A percentile compares a stretch with the other conserved stretches of the same genome.
Conservation (phyloP, 805 yeast species). For the Priceomyces carsonii region DNA sequence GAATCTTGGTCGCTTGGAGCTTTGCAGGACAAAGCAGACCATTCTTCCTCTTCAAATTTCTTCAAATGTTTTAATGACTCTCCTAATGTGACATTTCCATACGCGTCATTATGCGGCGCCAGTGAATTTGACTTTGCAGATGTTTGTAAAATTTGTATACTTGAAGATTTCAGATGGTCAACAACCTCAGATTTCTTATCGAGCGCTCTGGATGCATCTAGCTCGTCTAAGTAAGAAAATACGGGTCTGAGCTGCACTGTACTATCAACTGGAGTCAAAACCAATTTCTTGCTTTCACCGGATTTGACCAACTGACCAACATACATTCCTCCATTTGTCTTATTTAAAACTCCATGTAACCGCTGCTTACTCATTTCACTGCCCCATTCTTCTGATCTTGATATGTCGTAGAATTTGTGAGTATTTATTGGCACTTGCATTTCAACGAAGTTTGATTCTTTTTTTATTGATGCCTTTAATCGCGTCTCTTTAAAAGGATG, state of each 20-base stretch:
- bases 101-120: slow-evolving; percentile 25
- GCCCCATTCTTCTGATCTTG: slow-evolving; percentile 66
- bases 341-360: slow-evolving; percentile 67
- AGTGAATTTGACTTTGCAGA: slow-evolving; percentile 33
- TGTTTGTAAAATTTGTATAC: slow-evolving; percentile 42
- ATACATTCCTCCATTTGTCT: slow-evolving; percentile 48
- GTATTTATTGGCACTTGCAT: slow-evolving; percentile 77
- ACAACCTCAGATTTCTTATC: slow-evolving; percentile 39
- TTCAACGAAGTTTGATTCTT: slow-evolving; percentile 63
- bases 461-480: slow-evolving; percentile 56
- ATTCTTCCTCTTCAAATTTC: slow-evolving; percentile 42
- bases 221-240: slow-evolving; percentile 74
- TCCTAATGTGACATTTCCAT: slow-evolving; percentile 30
- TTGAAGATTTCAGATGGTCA: slow-evolving; percentile 30
- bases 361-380: slow-evolving; percentile 57
- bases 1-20: slow-evolving; percentile 17
- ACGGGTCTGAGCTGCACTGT: slow-evolving; percentile 80
- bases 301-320: slow-evolving; percentile 28
- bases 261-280: slow-evolving; percentile 63
- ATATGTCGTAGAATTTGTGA: slow-evolving; percentile 61
- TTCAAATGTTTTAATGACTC: slow-evolving; percentile 40
- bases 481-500: slow-evolving; percentile 37
- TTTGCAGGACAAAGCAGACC: slow-evolving; percentile 36
- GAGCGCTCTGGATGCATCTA: slow-evolving; percentile 45
- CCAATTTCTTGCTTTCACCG: slow-evolving; percentile 41